Base-by-base conservation (phyloP, 768 basidiomycete species). In the Tylopilus rubrobrunneus region DNA sequence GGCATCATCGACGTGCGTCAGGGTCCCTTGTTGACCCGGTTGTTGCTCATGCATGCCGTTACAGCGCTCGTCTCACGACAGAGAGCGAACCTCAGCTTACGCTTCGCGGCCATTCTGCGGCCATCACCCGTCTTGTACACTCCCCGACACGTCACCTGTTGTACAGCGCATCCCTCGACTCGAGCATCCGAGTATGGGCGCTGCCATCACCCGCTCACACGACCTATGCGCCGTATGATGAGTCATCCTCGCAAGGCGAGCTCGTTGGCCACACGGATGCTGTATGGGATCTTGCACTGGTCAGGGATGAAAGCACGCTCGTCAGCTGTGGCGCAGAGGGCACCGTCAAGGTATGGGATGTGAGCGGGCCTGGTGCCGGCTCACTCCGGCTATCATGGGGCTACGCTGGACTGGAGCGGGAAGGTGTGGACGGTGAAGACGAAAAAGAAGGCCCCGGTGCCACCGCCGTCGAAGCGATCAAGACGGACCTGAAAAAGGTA, bases 41-140 rank as follows among this genome's bases (percentile, higher is more conserved):
- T 19, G 17, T 47, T 28, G 34, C 55, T 63, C 31, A 60, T 41
- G 5, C 21, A 58, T 44, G n/a, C n/a, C 48, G 51, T 55, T 52
- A 23, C 59, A 90, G 88, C 58, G 73, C 82, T 48, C 82, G 87
- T 56, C 77, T 81, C 23, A 85, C 84, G 34, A 91, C 88, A 15
- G 97, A 98, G 65, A 82, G 92, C 36, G 95, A 98, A 64, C 96
- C 97, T 2, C 86, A 93, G 64, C 77, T 95, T 39, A 98, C 97
- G 2, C 84, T 92, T 51, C 89, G 97, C 14, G 94, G 94, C 5
- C 97, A 98, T 71, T 90, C 92, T 14, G 87, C 88, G 11, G 84
- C 92, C 34, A 87, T 98, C 62, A 98, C 96, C 1, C 82, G 88
- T 31, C 78, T 98, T 23, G 80, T 89, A 29, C 84, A 92, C 65